Evolutionary conservation across 1,139 yeast species (phyloP), one percentile per base, ranked within the genome.

Genomic region (Keqinozyma sinolaborantium): DNA sequence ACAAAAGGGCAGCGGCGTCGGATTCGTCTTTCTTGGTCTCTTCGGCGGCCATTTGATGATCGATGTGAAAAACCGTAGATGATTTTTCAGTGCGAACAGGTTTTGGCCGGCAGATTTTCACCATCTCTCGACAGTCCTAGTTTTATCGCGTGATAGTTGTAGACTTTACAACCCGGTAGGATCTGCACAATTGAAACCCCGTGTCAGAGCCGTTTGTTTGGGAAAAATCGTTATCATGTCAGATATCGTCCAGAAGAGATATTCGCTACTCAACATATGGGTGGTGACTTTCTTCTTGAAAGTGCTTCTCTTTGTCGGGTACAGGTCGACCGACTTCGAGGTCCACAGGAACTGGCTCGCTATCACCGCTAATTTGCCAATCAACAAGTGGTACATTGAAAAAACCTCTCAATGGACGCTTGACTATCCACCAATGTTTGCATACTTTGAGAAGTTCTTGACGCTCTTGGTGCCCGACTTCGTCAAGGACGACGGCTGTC

Each of bases 271-370:
- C 28, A 66, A 66, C 40, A 54, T 69, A 14, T 68, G 74, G 73
- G 49, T 58, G 16, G 55, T 64, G 4, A 50, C 65, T 4, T 47
- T 65, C 14, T 61, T 64, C 20, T 49, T 69, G 25, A 69, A 69
- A 38, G 44, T 56, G 6, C 51, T 69, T 14, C 48, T 69, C n/a
- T 41, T 58, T 4, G 49, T 59, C 14, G 70, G 69, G 2, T 79
- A 79, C 53, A 85, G 81, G 47, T 84, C 95, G 2, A 92, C 98
- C 0, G 98, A 94, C 53, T 92, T 94, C 49, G 98, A 92, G 52
- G 98, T 94, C 11, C 98, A 92, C 56, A 69, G 98, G 38, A 92
- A 92, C 53, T 92, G 98, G 98, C 70, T 92, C 26, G 95, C 98
- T 0, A 81, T 92, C 29, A 92, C 98, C 3, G 63, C 79, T 46